These are phyloP conservation scores for Cyclotella baltica DNA, from an alignment of 108 stramenopile species.

Conservation along the genomic window DNA sequence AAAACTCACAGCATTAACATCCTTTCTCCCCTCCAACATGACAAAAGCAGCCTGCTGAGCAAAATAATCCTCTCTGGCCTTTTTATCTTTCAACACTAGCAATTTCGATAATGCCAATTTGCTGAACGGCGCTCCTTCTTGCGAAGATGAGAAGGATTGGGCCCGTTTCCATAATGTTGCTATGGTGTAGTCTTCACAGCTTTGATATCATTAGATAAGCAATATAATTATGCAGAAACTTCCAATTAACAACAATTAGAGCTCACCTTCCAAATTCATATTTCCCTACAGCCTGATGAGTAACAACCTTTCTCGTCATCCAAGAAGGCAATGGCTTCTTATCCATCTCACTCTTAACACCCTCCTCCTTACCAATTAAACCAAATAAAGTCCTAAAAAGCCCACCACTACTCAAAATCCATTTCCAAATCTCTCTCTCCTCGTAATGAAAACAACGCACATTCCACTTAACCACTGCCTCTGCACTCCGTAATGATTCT, in stretches of 20 bases:
- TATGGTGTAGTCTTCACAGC: conserved; percentile 69
- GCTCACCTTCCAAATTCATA: conserved; percentile 61
- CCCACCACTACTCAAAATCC: conserved; percentile 18
- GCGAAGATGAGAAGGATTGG: conserved; percentile 26
- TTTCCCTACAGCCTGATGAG: conserved; percentile 60
- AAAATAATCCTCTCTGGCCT: conserved; percentile 84
- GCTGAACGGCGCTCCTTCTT: conserved; percentile 70
- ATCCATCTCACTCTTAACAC: conserved; percentile 3
- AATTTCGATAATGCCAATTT: conserved; percentile 77
- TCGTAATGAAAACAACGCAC: conserved; percentile 88
- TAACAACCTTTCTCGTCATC: conserved; percentile 78
- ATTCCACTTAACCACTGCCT: conserved; percentile 79
- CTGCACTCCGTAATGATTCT: conserved; percentile 57
- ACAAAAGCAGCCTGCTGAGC: conserved; percentile 87
- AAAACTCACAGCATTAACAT: conserved; percentile 63
- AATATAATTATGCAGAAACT: too few relatives aligned
- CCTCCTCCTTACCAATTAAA: neutral
- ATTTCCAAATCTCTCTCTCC: conserved; percentile 52
- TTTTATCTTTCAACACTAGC: conserved; percentile 66
- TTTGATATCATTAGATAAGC: neutral
- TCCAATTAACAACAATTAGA: too few relatives aligned
- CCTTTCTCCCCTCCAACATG: conserved; percentile 70
- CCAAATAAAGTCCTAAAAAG: conserved; percentile 25
- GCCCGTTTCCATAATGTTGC: conserved; percentile 87
- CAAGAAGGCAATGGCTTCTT: conserved; percentile 35